These are phyloP conservation scores for Candida nanaspora DNA, from an alignment of 805 yeast species.

Conservation along the genomic window DNA sequence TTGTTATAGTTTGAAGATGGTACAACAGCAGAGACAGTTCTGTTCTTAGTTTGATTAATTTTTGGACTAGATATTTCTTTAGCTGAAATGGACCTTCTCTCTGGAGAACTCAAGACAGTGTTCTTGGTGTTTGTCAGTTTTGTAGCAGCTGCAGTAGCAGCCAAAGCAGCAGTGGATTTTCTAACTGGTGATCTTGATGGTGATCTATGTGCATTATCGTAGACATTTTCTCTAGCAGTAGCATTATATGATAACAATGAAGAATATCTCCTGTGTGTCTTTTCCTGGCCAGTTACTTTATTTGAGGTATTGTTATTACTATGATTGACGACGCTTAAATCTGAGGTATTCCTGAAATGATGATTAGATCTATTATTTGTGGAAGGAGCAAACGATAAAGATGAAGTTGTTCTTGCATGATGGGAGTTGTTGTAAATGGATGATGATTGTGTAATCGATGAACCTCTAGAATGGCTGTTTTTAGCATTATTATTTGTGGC, in stretches of 20 bases:
- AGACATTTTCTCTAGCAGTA: conserved; percentile 14
- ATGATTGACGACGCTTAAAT: conserved; percentile 25
- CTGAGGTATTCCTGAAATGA: conserved; percentile 39
- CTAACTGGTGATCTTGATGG: conserved; percentile 11
- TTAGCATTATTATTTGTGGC: background rate
- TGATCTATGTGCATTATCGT: conserved; percentile 2
- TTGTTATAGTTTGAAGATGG: conserved; percentile 22
- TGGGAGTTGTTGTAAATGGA: conserved; percentile 38
- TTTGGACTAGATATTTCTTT: conserved; percentile 28
- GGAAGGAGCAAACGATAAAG: conserved; percentile 19
- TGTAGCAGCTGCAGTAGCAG: conserved; percentile 2
- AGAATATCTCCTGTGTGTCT: conserved; percentile 49
- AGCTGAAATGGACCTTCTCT: conserved; percentile 46
- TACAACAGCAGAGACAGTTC: conserved; percentile 32
- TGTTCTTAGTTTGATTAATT: conserved; percentile 22
- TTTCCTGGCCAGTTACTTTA: background rate
- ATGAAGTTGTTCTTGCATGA: conserved; percentile 28
- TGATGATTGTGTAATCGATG: conserved; percentile 23
- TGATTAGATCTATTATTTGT: conserved; percentile 13
- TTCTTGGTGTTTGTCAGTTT: background rate
- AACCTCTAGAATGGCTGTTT: conserved; percentile 18
- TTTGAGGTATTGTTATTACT: conserved; percentile 9
- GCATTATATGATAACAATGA: conserved; percentile 42
- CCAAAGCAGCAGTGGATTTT: background rate
- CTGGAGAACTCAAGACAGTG: conserved; percentile 16